Evolutionary conservation across 306 rosid genomes (phyloP).

Genomic region (Castanea crenata): DNA sequence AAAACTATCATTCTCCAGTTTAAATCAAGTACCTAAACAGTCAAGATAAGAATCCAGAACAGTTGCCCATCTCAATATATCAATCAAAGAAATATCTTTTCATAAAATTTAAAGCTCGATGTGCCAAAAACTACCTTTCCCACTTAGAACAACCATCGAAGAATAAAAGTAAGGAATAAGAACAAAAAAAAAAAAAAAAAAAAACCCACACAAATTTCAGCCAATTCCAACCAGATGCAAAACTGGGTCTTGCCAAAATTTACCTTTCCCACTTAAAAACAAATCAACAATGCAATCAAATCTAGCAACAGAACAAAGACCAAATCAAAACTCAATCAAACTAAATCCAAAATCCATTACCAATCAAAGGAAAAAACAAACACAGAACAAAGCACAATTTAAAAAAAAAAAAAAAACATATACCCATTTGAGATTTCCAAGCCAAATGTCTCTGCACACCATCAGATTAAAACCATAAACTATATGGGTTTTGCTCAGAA

Average conservation of each 20-base stretch:
- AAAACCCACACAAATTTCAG: conserved; percentile 8
- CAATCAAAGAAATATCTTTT: conserved; percentile 7
- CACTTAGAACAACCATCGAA: conserved; percentile 7
- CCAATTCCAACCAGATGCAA: conserved; percentile 19
- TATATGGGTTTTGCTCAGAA: conserved; percentile 22
- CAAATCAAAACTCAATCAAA: conserved; percentile 34
- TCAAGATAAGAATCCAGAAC: background rate
- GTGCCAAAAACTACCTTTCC: conserved; percentile 24
- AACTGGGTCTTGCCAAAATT: conserved; percentile 5
- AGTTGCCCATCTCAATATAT: conserved; percentile 15
- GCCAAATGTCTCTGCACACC: conserved; percentile 33
- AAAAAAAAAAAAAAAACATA: conserved; percentile 10
- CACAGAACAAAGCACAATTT: conserved; percentile 27
- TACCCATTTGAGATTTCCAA: conserved; percentile 49
- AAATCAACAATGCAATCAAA: conserved; percentile 33
- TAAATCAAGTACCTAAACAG: conserved; percentile 18
- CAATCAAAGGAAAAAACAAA: conserved; percentile 42
- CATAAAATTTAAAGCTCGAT: background rate
- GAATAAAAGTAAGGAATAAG: conserved; percentile 15
- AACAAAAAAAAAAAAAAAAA: conserved; percentile 8
- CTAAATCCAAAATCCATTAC: conserved; percentile 33
- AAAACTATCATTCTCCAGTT: conserved; percentile 14
- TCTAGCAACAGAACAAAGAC: conserved; percentile 7
- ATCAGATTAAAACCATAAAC: conserved; percentile 25
- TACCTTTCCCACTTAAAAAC: conserved; percentile 17